These are phyloP conservation scores for Sporisorium scitamineum DNA, from an alignment of 1,284 basidiomycete species.

Conservation along the genomic window DNA sequence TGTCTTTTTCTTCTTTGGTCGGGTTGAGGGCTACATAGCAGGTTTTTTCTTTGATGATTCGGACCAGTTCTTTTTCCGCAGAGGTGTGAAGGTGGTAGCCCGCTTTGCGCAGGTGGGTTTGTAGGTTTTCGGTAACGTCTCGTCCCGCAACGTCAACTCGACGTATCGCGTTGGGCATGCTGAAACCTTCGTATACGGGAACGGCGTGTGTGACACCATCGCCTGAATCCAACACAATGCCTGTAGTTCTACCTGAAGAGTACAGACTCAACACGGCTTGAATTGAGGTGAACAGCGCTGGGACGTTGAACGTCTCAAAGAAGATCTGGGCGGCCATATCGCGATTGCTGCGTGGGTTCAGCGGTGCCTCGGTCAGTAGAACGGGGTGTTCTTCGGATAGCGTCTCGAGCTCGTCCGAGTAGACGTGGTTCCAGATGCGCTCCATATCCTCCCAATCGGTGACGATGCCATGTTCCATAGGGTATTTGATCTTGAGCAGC, in stretches of 20 bases:
- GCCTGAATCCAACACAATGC: slow-evolving; percentile 97
- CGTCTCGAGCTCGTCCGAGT: slow-evolving; percentile 66
- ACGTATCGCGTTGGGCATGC: slow-evolving; percentile 97
- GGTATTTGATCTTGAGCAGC: slow-evolving; percentile 66
- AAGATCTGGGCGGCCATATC: slow-evolving; percentile 97
- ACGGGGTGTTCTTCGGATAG: slow-evolving; percentile 83
- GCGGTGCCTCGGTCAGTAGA: slow-evolving; percentile 88
- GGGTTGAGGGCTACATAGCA: slow-evolving; percentile 94
- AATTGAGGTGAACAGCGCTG: slow-evolving; percentile 94
- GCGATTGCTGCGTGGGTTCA: slow-evolving; percentile 91
- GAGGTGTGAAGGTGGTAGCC: slow-evolving; percentile 96
- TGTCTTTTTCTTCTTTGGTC: slow-evolving; percentile 92
- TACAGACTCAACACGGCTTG: slow-evolving; percentile 97
- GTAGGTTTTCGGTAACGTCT: slow-evolving; percentile 94
- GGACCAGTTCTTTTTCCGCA: slow-evolving; percentile 95
- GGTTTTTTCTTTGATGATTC: slow-evolving; percentile 97
- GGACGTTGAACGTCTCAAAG: slow-evolving; percentile 99
- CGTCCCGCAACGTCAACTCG: slow-evolving; percentile 94
- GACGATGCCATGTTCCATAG: slow-evolving; percentile 69
- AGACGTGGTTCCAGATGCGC: slow-evolving; percentile 67
- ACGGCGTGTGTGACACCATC: slow-evolving; percentile 99
- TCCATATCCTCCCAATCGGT: slow-evolving; percentile 70
- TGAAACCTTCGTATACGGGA: slow-evolving; percentile 98
- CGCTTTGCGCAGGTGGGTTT: slow-evolving; percentile 90
- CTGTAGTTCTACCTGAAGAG: slow-evolving; percentile 98